Evolutionary conservation across 805 yeast genomes (phyloP).

Genomic region (Saturnispora zaruensis): DNA sequence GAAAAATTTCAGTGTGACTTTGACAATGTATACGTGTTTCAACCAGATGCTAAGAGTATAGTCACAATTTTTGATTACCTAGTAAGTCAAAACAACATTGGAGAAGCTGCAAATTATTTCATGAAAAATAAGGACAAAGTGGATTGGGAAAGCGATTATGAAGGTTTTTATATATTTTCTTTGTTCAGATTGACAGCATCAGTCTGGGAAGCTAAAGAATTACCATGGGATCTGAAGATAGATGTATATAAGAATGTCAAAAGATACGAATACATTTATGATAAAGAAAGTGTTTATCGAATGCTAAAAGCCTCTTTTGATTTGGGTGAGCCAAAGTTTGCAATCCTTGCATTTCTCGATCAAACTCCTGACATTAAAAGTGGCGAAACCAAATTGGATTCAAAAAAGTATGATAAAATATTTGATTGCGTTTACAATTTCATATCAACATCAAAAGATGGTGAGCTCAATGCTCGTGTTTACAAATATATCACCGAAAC

Average conservation of each 20-base stretch:
- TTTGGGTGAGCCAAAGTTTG: conserved; percentile 10
- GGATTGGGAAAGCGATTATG: conserved; percentile 35
- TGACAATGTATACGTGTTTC: conserved; percentile 25
- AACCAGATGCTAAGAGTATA: conserved; percentile 31
- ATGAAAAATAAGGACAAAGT: conserved; percentile 27
- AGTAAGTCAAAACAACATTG: neutral
- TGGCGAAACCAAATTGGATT: conserved; percentile 28
- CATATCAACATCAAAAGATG: conserved; percentile 6
- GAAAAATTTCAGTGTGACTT: conserved; percentile 24
- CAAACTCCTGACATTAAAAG: conserved; percentile 19
- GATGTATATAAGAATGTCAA: conserved; percentile 36
- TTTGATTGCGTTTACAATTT: conserved; percentile 16
- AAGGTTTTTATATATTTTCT: conserved; percentile 22
- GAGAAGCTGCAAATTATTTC: conserved; percentile 10
- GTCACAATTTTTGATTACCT: conserved; percentile 29
- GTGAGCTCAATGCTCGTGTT: conserved; percentile 45
- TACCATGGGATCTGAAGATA: conserved; percentile 16
- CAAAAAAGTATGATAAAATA: conserved; percentile 14
- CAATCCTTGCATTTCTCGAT: conserved; percentile 13
- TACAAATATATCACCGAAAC: conserved; percentile 49
- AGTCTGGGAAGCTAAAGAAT: conserved; percentile 16
- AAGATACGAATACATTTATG: conserved; percentile 31
- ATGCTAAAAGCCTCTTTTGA: conserved; percentile 23
- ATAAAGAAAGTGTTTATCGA: conserved; percentile 32
- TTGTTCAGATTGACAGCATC: conserved; percentile 21